A percentile compares a stretch with the other conserved stretches of the same genome.
These are phyloP conservation scores for Stentor coeruleus DNA, from an alignment of 73 alveolate species.

Conservation along the genomic window DNA sequence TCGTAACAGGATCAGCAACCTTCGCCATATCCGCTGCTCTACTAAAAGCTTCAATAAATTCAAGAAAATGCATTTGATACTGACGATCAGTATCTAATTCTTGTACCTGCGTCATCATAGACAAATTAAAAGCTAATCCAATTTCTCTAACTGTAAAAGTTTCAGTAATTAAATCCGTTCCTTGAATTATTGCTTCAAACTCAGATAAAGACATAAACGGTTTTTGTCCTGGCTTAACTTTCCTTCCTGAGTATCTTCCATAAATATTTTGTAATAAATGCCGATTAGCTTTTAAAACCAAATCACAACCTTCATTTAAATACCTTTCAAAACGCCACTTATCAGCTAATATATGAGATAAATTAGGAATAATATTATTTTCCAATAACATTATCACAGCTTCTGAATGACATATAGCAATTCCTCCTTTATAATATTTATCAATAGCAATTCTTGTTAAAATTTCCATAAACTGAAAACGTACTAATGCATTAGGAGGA, in stretches of 20 bases:
- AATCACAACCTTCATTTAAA: constrained; percentile 65
- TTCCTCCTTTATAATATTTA: constrained; percentile 38
- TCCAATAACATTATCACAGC: constrained; percentile 45
- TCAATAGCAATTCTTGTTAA: constrained; percentile 52
- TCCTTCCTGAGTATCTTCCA: constrained; percentile 30
- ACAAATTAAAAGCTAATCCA: constrained; percentile 55
- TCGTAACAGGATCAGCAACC: constrained; percentile 28
- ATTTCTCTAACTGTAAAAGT: constrained; percentile 65
- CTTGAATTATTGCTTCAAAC: constrained; percentile 54
- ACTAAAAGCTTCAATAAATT: constrained; percentile 72
- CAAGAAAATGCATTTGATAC: constrained; percentile 62
- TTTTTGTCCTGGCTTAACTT: constrained; percentile 29
- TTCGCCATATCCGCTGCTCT: constrained; percentile 69
- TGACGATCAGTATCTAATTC: constrained; percentile 72
- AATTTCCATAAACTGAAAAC: constrained; percentile 51
- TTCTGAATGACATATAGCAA: constrained; percentile 37
- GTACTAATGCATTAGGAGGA: constrained; percentile 50
- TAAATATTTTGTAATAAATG: constrained; percentile 46
- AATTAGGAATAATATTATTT: constrained; percentile 30
- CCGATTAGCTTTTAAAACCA: constrained; percentile 37
- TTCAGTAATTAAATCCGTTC: constrained; percentile 61
- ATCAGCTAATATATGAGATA: constrained; percentile 29
- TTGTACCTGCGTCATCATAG: constrained; percentile 78
- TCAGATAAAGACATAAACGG: constrained; percentile 63
- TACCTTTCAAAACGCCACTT: constrained; percentile 53